A percentile compares a stretch with the other conserved stretches of the same genome.
Evolutionary conservation across 306 rosid genomes (phyloP).

Genomic region (Vachellia collinsii): DNA sequence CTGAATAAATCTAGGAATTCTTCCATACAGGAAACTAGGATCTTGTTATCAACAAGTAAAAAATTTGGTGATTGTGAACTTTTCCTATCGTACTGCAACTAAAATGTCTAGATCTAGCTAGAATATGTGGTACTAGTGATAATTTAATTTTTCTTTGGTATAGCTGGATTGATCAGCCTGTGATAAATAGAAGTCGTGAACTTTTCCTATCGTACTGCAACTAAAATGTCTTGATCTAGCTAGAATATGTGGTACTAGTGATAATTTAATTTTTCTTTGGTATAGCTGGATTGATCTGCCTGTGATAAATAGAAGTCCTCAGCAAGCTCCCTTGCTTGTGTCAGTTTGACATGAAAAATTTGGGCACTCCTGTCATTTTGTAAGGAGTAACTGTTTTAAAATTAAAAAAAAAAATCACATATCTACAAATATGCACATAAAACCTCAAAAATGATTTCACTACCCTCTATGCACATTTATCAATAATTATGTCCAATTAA

Average conservation of each 20-base stretch:
- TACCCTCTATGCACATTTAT: too few relatives aligned
- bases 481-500: too few relatives aligned
- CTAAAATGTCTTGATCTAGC: slow-evolving; percentile 13
- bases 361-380: slow-evolving; percentile 5
- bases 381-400: not conserved
- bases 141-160: not conserved
- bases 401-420: too few relatives aligned
- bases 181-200: too few relatives aligned
- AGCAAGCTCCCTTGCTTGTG: not conserved
- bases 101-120: slow-evolving; percentile 16
- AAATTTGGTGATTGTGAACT: slow-evolving; percentile 8
- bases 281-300: not conserved
- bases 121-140: slow-evolving; percentile 1
- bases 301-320: not conserved
- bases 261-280: not conserved
- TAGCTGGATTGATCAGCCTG: not conserved
- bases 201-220: slow-evolving; percentile 7
- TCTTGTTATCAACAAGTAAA: slow-evolving; percentile 1
- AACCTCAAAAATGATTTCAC: too few relatives aligned
- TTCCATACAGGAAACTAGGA: not conserved
- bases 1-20: not conserved
- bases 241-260: slow-evolving; percentile 4
- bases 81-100: not conserved
- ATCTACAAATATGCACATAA: too few relatives aligned
- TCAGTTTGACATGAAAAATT: not conserved